Conservation (phyloP, 1,139 yeast species). For the Yamadazyma sp. region DNA sequence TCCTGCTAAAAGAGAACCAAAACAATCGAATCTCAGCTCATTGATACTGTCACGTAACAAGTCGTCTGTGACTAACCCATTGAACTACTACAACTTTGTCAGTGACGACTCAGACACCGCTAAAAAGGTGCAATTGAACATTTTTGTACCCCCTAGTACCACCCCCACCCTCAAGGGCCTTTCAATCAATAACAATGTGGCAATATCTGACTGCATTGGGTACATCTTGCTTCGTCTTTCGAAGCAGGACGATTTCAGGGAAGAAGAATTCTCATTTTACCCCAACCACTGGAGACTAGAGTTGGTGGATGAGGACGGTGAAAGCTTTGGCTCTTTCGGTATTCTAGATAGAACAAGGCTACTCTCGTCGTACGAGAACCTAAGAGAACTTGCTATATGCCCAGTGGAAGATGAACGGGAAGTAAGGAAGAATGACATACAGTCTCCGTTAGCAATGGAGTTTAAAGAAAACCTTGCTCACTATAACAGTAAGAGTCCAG, state of each 20-base stretch:
- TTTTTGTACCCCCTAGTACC: conserved; percentile 39
- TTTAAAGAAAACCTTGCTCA: conserved; percentile 27
- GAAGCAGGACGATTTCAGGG: conserved; percentile 9
- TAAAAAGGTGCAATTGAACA: conserved; percentile 27
- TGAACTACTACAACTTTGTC: conserved; percentile 56
- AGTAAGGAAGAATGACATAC: conserved; percentile 35
- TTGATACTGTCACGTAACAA: conserved; percentile 39
- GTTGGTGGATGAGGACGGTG: conserved; percentile 78
- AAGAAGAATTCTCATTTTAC: conserved; percentile 29
- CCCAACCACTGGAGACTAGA: conserved; percentile 71
- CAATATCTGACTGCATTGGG: conserved; percentile 66
- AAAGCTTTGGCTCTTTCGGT: conserved; percentile 75
- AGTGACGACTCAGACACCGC: conserved; percentile 23
- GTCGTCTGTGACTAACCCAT: conserved; percentile 44
- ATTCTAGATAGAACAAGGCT: conserved; percentile 56
- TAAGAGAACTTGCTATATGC: conserved; percentile 65
- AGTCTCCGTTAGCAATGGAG: conserved; percentile 55
- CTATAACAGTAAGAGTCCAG: conserved; percentile 9
- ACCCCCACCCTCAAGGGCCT: conserved; percentile 32
- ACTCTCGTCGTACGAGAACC: conserved; percentile 57
- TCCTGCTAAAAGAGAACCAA: conserved; percentile 6
- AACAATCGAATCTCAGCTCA: conserved; percentile 36
- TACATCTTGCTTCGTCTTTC: conserved; percentile 43
- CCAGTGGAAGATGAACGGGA: conserved; percentile 38
- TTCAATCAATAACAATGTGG: conserved; percentile 43